These are phyloP conservation scores for Iberis pinnata DNA, from an alignment of 345 rosid species.

Conservation along the genomic window DNA sequence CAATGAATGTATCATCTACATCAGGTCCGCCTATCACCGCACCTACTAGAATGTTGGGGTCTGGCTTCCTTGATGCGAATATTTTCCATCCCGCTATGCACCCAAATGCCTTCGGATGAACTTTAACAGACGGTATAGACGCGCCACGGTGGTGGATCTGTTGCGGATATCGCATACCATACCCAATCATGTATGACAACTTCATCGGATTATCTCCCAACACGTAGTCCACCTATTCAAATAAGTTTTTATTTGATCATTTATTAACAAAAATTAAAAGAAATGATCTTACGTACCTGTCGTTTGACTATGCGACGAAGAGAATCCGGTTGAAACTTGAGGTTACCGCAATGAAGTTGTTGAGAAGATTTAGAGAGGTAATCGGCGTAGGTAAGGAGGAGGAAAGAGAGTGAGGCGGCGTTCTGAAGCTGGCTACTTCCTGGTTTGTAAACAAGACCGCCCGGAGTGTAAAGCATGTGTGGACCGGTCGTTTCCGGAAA, in stretches of 20 bases:
- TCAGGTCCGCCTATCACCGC: conserved; percentile 85
- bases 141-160: conserved; percentile 86
- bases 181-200: conserved; percentile 85
- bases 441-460: conserved; percentile 73
- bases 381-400: conserved; percentile 71
- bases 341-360: conserved; percentile 48
- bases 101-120: conserved; percentile 43
- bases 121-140: conserved; percentile 50
- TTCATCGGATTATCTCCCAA: conserved; percentile 81
- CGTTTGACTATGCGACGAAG: conserved; percentile 69
- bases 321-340: conserved; percentile 33
- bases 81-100: conserved; percentile 58
- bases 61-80: conserved; percentile 48
- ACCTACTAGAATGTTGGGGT: conserved; percentile 61
- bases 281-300: no score
- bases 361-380: conserved; percentile 64
- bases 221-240: conserved; percentile 56
- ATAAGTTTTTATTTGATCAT: no score
- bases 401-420: conserved; percentile 67
- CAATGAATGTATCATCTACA: conserved; percentile 51
- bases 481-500: conserved; percentile 53
- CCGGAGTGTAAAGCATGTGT: conserved; percentile 67
- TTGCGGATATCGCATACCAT: conserved; percentile 53
- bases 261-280: no score
- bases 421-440: conserved; percentile 89